Conservation (phyloP, 2,329 filamentous ascomycete genomes). For the Pyrenochaeta sp. region DNA sequence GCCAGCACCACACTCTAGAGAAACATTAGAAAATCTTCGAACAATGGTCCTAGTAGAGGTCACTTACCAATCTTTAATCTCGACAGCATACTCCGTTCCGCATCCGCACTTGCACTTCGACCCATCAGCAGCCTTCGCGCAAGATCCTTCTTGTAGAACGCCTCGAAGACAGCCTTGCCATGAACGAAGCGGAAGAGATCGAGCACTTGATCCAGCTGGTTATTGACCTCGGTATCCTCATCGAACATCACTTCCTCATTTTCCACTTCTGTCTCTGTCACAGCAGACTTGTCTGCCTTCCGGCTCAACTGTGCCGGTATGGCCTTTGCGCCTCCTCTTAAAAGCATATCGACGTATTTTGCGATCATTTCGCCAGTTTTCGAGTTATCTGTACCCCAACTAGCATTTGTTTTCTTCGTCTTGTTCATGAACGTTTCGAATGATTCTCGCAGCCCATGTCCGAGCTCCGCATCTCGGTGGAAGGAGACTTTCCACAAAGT, state of each 20-base stretch:
- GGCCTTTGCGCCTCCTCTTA: slow-evolving; percentile 86
- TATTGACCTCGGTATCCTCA: slow-evolving; percentile 90
- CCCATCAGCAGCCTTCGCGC: slow-evolving; percentile 90
- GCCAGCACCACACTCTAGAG: slow-evolving; percentile 81
- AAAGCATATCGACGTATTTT: slow-evolving; percentile 90
- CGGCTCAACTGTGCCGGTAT: slow-evolving; percentile 74
- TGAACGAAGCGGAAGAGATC: slow-evolving; percentile 97
- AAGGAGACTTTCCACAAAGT: slow-evolving; percentile 80
- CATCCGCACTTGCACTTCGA: slow-evolving; percentile 91
- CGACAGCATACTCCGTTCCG: slow-evolving; percentile 92
- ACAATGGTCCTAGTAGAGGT: not conserved
- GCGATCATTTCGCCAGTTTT: slow-evolving; percentile 99
- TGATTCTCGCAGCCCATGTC: slow-evolving; percentile 80
- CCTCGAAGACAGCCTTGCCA: slow-evolving; percentile 97
- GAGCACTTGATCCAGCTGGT: slow-evolving; percentile 89
- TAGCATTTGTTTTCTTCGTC: slow-evolving; percentile 72
- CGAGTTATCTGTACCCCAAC: slow-evolving; percentile 83
- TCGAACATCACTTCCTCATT: slow-evolving; percentile 73
- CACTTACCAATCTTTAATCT: slow-evolving; percentile 76
- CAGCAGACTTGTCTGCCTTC: slow-evolving; percentile 61
- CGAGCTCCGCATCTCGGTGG: slow-evolving; percentile 76
- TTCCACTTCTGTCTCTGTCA: slow-evolving; percentile 68
- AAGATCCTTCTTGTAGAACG: slow-evolving; percentile 98
- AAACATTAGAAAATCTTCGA: slow-evolving; percentile 15
- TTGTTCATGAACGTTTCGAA: slow-evolving; percentile 95